These are phyloP conservation scores for Saccharomycopsis amapae DNA, from an alignment of 805 yeast species.

Conservation along the genomic window DNA sequence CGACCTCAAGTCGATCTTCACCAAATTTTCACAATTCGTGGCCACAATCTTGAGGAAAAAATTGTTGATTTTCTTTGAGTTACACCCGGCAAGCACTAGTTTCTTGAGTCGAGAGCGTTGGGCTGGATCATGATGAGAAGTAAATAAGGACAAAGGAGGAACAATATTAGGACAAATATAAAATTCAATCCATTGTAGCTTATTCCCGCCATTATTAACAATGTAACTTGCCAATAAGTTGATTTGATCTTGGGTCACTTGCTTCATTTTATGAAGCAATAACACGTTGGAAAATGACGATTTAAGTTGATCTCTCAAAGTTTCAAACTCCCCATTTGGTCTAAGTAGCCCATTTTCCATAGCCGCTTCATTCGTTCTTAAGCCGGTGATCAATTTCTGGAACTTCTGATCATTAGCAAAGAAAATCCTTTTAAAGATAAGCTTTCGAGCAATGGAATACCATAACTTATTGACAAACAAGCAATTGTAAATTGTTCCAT, in stretches of 20 bases:
- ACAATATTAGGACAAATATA: slow-evolving; percentile 68
- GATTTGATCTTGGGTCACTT: slow-evolving; percentile 46
- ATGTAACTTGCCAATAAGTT: slow-evolving; percentile 39
- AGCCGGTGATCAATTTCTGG: slow-evolving; percentile 29
- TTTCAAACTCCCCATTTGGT: neutral
- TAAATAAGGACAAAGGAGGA: slow-evolving; percentile 39
- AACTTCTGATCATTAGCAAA: slow-evolving; percentile 46
- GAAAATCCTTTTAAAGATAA: slow-evolving; percentile 48
- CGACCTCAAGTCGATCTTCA: slow-evolving; percentile 70
- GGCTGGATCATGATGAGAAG: slow-evolving; percentile 25
- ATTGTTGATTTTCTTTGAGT: slow-evolving; percentile 53
- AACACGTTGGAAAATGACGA: slow-evolving; percentile 29
- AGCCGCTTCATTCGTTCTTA: slow-evolving; percentile 23
- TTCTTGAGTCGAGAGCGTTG: slow-evolving; percentile 28
- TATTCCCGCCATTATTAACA: slow-evolving; percentile 30
- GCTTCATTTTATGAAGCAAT: slow-evolving; percentile 57
- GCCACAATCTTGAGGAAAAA: slow-evolving; percentile 46
- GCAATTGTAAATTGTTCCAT: slow-evolving; percentile 47
- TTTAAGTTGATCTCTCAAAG: slow-evolving; percentile 9
- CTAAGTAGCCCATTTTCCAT: neutral
- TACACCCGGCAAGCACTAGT: slow-evolving; percentile 64
- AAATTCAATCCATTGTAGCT: slow-evolving; percentile 64
- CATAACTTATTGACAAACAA: slow-evolving; percentile 63
- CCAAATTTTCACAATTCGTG: slow-evolving; percentile 48
- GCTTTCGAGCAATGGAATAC: slow-evolving; percentile 46